These are phyloP conservation scores for Fusarium avenaceum DNA, from an alignment of 2,329 filamentous ascomycete genomes.

Conservation along the genomic window DNA sequence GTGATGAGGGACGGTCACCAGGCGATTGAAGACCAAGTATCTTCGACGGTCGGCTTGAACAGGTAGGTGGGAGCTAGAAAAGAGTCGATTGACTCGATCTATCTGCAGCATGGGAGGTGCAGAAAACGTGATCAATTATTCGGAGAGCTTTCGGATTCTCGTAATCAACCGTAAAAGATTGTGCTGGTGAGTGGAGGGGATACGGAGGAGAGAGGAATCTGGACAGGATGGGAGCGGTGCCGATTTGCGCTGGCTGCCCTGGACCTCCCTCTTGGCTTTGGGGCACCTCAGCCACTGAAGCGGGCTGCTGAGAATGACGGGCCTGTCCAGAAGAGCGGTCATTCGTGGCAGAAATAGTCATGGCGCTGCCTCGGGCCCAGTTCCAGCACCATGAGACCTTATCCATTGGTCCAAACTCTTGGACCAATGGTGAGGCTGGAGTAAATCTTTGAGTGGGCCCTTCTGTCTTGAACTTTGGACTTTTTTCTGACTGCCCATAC, in stretches of 20 bases:
- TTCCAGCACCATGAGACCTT: slow-evolving; percentile 14
- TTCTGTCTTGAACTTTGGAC: slow-evolving; percentile 30
- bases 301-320: slow-evolving; percentile 52
- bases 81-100: slow-evolving; percentile 23
- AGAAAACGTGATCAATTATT: slow-evolving; percentile 6
- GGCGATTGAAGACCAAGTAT: slow-evolving; percentile 17
- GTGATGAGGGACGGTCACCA: slow-evolving; percentile 35
- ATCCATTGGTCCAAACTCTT: slow-evolving; percentile 24
- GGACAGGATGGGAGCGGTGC: slow-evolving; percentile 35
- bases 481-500: slow-evolving; percentile 44
- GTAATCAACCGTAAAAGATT: slow-evolving; percentile 13
- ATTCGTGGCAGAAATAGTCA: slow-evolving; percentile 49
- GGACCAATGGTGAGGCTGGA: slow-evolving; percentile 19
- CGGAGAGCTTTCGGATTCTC: slow-evolving; percentile 8
- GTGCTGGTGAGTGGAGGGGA: slow-evolving; percentile 20
- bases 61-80: slow-evolving; percentile 5
- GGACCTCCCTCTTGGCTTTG: slow-evolving; percentile 13
- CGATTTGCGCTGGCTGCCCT: slow-evolving; percentile 47
- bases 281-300: slow-evolving; percentile 37
- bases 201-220: slow-evolving; percentile 33
- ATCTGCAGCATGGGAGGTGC: slow-evolving; percentile 30
- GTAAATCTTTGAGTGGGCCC: slow-evolving; percentile 37
- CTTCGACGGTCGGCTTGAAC: slow-evolving; percentile 6
- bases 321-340: slow-evolving; percentile 48
- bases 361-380: slow-evolving; percentile 33